These are phyloP conservation scores for Albophoma yamanashiensis DNA, from an alignment of 2,329 filamentous ascomycete genomes.

Conservation along the genomic window DNA sequence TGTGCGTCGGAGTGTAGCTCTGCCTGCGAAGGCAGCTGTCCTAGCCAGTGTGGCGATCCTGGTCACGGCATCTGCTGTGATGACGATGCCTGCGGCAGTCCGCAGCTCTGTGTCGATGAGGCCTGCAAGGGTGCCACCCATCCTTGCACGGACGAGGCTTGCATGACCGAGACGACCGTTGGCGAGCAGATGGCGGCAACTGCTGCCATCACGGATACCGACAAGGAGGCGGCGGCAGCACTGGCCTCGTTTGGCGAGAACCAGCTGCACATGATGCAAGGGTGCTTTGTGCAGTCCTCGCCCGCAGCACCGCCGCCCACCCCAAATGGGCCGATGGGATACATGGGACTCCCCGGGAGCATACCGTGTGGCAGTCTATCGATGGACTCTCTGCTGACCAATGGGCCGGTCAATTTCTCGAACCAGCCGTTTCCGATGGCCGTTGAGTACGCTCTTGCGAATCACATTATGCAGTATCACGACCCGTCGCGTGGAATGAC, in stretches of 20 bases:
- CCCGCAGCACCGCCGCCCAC: constrained; percentile 1
- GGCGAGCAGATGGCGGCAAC: neutral
- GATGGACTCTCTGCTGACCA: constrained; percentile 6
- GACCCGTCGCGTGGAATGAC: constrained; percentile 12
- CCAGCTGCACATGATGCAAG: constrained; percentile 4
- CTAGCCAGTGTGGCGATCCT: constrained; percentile 22
- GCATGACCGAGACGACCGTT: constrained; percentile 13
- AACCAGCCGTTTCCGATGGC: constrained; percentile 9
- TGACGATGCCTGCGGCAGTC: constrained; percentile 20
- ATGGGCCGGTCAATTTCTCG: constrained; percentile 1
- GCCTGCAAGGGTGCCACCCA: constrained; percentile 24
- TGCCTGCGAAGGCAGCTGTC: constrained; percentile 22
- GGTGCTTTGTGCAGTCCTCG: constrained; percentile 5
- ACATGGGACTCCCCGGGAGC: constrained; percentile 5
- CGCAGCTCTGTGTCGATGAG: constrained; percentile 14
- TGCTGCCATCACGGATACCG: constrained; percentile 8
- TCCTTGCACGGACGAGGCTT: constrained; percentile 24
- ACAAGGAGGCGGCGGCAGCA: constrained; percentile 17
- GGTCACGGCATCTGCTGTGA: constrained; percentile 23
- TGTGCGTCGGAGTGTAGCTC: constrained; percentile 22
- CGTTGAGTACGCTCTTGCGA: constrained; percentile 14
- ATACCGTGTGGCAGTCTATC: constrained; percentile 12
- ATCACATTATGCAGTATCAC: constrained; percentile 19
- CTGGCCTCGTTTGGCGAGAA: constrained; percentile 19
- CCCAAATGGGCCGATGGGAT: constrained; percentile 2